Base-by-base conservation (phyloP, 768 basidiomycete species). In the Amanita pseudoporphyria region DNA sequence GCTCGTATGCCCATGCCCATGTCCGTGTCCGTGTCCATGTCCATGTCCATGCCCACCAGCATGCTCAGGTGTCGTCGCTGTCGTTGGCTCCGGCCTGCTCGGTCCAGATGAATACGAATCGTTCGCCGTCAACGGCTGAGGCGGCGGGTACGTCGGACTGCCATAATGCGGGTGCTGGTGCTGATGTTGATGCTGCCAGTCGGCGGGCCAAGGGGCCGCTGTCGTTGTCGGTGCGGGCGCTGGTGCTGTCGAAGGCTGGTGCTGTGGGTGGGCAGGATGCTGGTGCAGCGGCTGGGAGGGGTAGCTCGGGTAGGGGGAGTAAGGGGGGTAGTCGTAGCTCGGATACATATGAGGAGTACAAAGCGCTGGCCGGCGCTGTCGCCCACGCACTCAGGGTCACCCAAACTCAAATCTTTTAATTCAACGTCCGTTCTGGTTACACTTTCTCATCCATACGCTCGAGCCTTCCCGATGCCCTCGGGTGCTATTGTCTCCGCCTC, bases 21-120 rank as follows among this genome's bases (percentile, higher is more conserved):
- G 38, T 16, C n/a, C 28, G 45, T n/a, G n/a, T n/a, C n/a, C n/a
- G n/a, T n/a, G n/a, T n/a, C n/a, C n/a, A n/a, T n/a, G n/a, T n/a
- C n/a, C n/a, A n/a, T n/a, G n/a, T n/a, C n/a, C n/a, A n/a, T n/a
- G n/a, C n/a, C 16, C 12, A 19, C 7, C 14, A n/a, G 30, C 18
- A 19, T 49, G 38, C 7, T 37, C 39, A 31, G 39, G 35, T 7
- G 44, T 44, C 7, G 48, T 22, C n/a, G n/a, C n/a, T n/a, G n/a
- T n/a, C 10, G 35, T 30, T 9, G 49, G 49, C 40, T 51, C 49
- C 30, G 49, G 40, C 28, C 49, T 24, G 19, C 40, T 33, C 33
- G 47, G 45, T 4, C 45, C 45, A 13, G 45, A 49, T 5, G 37
- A 19, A 40, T 50, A 42, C 14, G 39, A 38, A 3, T 22, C 21